Base-by-base conservation (phyloP, 2,329 filamentous ascomycete genomes). In the Neofusicoccum umdonicola region DNA sequence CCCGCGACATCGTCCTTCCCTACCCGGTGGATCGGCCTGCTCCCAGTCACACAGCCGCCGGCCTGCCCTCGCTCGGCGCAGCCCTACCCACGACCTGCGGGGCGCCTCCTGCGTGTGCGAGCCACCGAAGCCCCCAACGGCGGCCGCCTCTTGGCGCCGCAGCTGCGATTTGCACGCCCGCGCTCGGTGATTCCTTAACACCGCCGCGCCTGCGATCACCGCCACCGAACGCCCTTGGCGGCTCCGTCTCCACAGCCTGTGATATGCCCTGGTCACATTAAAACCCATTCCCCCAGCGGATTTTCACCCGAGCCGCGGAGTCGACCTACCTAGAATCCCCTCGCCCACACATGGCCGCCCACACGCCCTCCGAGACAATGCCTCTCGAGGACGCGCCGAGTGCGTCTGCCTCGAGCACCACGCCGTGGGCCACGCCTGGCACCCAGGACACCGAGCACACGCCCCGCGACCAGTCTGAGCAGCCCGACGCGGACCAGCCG, bases 181-280 rank as follows among this genome's bases (percentile, higher is more conserved):
- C 48, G 27, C 48, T 63, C 61, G 61, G 61, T 44, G 48, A 22
- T 63, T 54, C 61, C 61, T 54, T 63, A 63, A 63, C 48, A 51
- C 61, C 61, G 61, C 61, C 61, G 48, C 61, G 48, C 61, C 50
- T 54, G 61, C 61, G 56, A 63, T 63, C 61, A 63, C 61, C 61
- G 61, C 61, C 61, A 63, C 61, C 48, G 39, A 54, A 39, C 48
- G 61, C 61, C 61, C 61, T 45, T 54, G 61, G 61, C 61, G 22
- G 61, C 61, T 44, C 61, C 48, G 61, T 63, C 48, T 63, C 61
- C 61, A 63, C 61, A 63, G 37, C 61, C 61, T 51, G 48, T 63
- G 61, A 63, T 54, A 63, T 63, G 61, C 61, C 61, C 48, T 44
- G 48, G 48, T 54, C 50, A 54, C 61, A 54, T 54, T 63, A 63